Base-by-base conservation (phyloP, 805 yeast genomes). In the Kluyveromyces wickerhamii region DNA sequence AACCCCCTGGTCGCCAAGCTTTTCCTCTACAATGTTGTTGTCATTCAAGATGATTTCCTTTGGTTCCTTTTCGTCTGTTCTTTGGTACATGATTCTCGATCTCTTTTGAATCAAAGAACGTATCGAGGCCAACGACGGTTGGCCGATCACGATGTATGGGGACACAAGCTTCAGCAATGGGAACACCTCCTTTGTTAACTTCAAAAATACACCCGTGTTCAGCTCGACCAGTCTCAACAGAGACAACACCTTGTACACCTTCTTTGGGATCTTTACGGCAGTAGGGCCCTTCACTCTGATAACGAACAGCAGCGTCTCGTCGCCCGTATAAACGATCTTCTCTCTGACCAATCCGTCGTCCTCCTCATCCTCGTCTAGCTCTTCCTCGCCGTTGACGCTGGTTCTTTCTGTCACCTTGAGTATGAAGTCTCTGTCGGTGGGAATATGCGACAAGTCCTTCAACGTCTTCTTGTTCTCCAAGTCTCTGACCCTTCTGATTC, bases 81-180 rank as follows among this genome's bases (percentile, higher is more conserved):
- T 44, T 12, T 52, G 51, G 26, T 61, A 54, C 37, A 62, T 51
- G 23, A 79, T 69, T 32, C 73, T 71, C 15, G 85, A 82, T 70
- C 92, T 77, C 62, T 82, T 83, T 57, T 79, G 89, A 49, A 83
- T 66, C 38, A 83, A 61, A 40, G 77, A 71, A 63, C 92, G 76
- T 36, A 82, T 74, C 2, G 87, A 76, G 16, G 72, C 65, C 49
- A 81, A 62, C n/a, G 85, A 74, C 38, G 94, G 94, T 40, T 66
- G 65, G 28, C 94, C 94, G 43, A 77, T 66, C 32, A 80, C 79
- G 32, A 81, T 66, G 52, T 80, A 82, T 33, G 92, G 89, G 14
- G 83, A 67, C 36, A 81, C 68, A 42, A 83, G 60, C 52, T 74
- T 79, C 51, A 83, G 63, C 34, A 81, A 66, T 28, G 84, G 80